These are phyloP conservation scores for Dendryphion nanum DNA, from an alignment of 2,329 filamentous ascomycete genomes.

Conservation along the genomic window DNA sequence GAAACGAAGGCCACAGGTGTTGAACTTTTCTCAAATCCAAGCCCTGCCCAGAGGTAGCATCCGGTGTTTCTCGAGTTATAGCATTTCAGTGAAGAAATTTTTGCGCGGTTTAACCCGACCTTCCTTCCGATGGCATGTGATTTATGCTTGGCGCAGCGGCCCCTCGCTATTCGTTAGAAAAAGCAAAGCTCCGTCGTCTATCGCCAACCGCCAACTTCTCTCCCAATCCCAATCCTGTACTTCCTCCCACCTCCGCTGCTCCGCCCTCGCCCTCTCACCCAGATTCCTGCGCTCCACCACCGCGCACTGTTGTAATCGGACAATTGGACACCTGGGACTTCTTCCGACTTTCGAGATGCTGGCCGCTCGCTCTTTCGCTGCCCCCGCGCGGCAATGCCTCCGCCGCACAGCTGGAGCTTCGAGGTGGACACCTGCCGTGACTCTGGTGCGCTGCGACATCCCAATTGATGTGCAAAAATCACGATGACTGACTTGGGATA, in stretches of 20 bases:
- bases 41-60: no score
- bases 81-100: no score
- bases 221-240: constrained; percentile 2
- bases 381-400: constrained; percentile 76
- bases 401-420: constrained; percentile 57
- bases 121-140: no score
- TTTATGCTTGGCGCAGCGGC: no score
- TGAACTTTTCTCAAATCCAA: no score
- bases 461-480: constrained; percentile 3
- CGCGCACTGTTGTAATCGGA: no score
- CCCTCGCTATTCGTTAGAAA: no score
- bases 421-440: constrained; percentile 46
- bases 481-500: constrained; percentile 3
- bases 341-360: constrained; percentile 64
- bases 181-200: no score
- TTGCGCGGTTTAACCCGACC: no score
- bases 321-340: constrained; percentile 28
- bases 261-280: constrained; percentile 2
- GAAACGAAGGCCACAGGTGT: no score
- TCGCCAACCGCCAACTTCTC: no score
- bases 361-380: constrained; percentile 74
- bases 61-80: no score
- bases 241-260: constrained; percentile 3
- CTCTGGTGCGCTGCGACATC: constrained; percentile 25
- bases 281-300: neutral